These are phyloP conservation scores for Skeletonema menzelii DNA, from an alignment of 108 stramenopile species.

Conservation along the genomic window DNA sequence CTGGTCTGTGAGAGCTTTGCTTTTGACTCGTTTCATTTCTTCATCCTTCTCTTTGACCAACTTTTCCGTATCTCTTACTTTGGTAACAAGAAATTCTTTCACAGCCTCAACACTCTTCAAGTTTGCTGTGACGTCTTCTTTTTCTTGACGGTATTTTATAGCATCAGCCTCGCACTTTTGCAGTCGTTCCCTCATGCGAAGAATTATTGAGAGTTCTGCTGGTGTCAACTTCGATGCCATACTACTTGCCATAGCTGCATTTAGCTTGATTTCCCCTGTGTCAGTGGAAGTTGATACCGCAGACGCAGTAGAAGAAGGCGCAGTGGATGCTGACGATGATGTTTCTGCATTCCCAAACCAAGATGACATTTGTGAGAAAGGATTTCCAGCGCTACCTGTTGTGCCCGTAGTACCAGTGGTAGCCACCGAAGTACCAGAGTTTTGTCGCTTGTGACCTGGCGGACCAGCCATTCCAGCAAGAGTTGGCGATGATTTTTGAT, in stretches of 20 bases:
- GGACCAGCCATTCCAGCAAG: constrained; percentile 27
- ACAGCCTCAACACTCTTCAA: constrained; percentile 77
- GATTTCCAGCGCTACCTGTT: constrained; percentile 6
- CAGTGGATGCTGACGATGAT: not conserved
- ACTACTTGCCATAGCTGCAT: constrained; percentile 70
- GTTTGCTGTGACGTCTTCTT: constrained; percentile 65
- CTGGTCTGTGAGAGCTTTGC: constrained; percentile 80
- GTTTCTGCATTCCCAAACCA: constrained; percentile 17
- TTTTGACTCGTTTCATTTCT: constrained; percentile 62
- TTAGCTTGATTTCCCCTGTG: constrained; percentile 52
- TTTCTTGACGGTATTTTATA: constrained; percentile 46
- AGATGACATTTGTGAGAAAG: constrained; percentile 15
- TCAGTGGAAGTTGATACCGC: constrained; percentile 8
- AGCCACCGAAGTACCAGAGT: constrained; percentile 12
- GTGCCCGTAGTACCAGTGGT: not conserved
- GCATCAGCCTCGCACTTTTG: constrained; percentile 64
- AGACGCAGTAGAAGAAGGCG: constrained; percentile 1
- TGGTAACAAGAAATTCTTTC: constrained; percentile 75
- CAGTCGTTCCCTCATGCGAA: constrained; percentile 78
- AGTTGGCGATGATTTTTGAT: constrained; percentile 33
- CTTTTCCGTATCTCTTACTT: constrained; percentile 72
- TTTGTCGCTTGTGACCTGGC: constrained; percentile 16
- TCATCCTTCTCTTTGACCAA: constrained; percentile 38
- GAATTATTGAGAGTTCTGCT: constrained; percentile 80
- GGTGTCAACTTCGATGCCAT: constrained; percentile 83